These are phyloP conservation scores for Cyclaneusma minus DNA, from an alignment of 2,329 filamentous ascomycete genomes.

Conservation along the genomic window DNA sequence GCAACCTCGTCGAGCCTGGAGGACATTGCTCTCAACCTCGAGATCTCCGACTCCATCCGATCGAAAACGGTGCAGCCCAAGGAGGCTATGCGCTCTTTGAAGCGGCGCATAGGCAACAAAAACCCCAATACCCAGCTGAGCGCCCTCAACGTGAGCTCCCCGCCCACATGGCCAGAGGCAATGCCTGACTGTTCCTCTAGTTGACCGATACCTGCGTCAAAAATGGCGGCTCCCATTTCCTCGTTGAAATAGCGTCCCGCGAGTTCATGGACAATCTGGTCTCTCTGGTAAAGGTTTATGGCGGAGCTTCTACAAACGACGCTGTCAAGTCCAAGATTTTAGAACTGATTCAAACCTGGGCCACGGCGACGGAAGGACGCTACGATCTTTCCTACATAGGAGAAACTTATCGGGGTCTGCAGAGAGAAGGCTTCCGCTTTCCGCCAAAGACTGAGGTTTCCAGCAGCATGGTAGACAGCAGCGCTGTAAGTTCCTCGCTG, in stretches of 20 bases:
- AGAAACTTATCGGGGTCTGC: constrained; percentile 70
- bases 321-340: constrained; percentile 84
- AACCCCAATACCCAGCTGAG: constrained; percentile 95
- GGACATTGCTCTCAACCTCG: constrained; percentile 92
- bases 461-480: constrained; percentile 97
- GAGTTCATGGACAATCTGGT: constrained; percentile 98
- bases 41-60: constrained; percentile 93
- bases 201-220: constrained; percentile 98
- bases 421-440: constrained; percentile 76
- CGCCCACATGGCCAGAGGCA: not conserved
- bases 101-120: constrained; percentile 87
- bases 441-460: constrained; percentile 74
- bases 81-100: constrained; percentile 94
- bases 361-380: constrained; percentile 72
- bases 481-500: constrained; percentile 50
- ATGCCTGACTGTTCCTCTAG: constrained; percentile 27
- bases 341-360: constrained; percentile 88
- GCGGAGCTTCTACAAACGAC: constrained; percentile 57
- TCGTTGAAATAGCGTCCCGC: constrained; percentile 84
- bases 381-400: constrained; percentile 73
- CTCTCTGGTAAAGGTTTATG: constrained; percentile 72
- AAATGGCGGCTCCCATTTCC: constrained; percentile 91
- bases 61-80: constrained; percentile 96
- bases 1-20: constrained; percentile 93
- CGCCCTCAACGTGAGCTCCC: constrained; percentile 58